Evolutionary conservation across 257 asterid species (phyloP), one percentile per base, ranked within the genome.

Genomic region (Plantago major): DNA sequence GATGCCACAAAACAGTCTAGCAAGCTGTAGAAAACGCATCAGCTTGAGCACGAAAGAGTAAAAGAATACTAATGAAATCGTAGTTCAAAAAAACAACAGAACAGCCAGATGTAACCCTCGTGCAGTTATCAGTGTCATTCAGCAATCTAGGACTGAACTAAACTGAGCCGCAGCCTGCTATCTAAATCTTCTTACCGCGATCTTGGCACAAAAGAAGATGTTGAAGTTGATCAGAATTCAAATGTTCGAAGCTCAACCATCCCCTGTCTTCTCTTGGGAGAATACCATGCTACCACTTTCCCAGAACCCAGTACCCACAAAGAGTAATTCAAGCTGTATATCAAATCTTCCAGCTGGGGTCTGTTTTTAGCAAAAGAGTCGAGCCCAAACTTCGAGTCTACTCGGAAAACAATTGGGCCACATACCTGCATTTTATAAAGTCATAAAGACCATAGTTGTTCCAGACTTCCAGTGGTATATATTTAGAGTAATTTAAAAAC

Each of bases 281-380:
- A 87, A 71, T 76, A 93, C 99, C 99, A 93, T 0, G 97, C 99
- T 3, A 89, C 89, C 63, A 89, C 97, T 75, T 89, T 93, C 54
- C 96, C 99, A 7, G 99, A 89, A 4, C 63, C 47, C 64, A 93
- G 74, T 19, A 77, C 61, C 76, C 86, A 73, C 14, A 89, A 38
- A 7, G 94, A 80, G 79, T 87, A 93, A 70, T 75, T 81, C 87
- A 89, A 72, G 80, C 97, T 89, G 78, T 68, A 80, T 45, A 84
- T 72, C 47, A 87, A 15, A 74, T 93, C 99, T 65, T 89, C 96
- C 67, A 93, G 58, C 37, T 67, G 78, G 0, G 84, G 79, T 26
- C 81, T 79, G 5, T 16, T 63, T 57, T 55, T 69, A 53, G 78
- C 77, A 6, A 80, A 44, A 1, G 89, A 68, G 65, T 67, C 83